Evolutionary conservation across 495 filamentous ascomycete genomes (phyloP).

Genomic region (Platismatia glauca): DNA sequence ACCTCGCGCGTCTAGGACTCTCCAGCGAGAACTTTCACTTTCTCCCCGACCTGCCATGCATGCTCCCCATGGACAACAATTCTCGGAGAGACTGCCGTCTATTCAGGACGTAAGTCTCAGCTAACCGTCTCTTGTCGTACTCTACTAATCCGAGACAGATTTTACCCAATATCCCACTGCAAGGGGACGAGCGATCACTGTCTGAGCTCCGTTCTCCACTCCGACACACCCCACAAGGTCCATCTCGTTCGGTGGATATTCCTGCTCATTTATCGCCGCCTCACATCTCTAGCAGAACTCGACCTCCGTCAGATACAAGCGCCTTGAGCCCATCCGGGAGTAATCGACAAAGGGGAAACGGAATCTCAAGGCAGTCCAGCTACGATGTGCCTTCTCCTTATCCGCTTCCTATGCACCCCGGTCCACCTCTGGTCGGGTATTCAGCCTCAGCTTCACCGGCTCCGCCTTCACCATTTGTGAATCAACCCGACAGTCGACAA

Average conservation of each 20-base stretch:
- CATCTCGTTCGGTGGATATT: conserved; percentile 7
- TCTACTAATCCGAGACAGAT: conserved; percentile 1
- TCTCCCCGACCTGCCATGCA: conserved; percentile 4
- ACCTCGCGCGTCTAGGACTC: conserved; percentile 2
- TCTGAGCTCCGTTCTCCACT: conserved; percentile 14
- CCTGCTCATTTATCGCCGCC: conserved; percentile 14
- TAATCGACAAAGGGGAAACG: not conserved
- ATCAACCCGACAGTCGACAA: conserved; percentile 8
- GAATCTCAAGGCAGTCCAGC: not conserved
- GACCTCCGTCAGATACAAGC: not conserved
- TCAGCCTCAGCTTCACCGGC: conserved; percentile 6
- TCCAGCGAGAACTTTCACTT: conserved; percentile 7
- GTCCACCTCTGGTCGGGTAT: conserved; percentile 5
- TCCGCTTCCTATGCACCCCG: conserved; percentile 10
- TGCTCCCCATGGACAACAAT: not conserved
- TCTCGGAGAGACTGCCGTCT: conserved; percentile 8
- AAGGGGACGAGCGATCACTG: conserved; percentile 4
- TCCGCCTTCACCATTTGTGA: conserved; percentile 10
- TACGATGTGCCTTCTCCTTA: not conserved
- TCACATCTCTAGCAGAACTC: conserved; percentile 4
- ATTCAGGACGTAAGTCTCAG: conserved; percentile 3
- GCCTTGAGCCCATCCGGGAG: not conserved
- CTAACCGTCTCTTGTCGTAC: not conserved
- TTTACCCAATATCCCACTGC: conserved; percentile 8
- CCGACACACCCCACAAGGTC: conserved; percentile 8